Conservation (phyloP, 345 rosid genomes). For the Murraya paniculata region DNA sequence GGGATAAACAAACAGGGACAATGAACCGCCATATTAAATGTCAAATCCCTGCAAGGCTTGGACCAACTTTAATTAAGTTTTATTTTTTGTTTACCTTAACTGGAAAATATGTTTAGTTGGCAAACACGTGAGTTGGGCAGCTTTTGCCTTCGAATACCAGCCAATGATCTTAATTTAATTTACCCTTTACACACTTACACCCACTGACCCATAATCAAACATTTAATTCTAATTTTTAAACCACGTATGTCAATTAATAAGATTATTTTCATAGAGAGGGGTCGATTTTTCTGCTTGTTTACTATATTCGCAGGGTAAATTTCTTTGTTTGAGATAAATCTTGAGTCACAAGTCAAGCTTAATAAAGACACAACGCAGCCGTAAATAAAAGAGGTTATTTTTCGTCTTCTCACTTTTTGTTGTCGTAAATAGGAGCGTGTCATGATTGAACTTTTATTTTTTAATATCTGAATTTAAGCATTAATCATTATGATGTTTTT, state of each 20-base stretch:
- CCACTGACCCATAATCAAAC: not conserved
- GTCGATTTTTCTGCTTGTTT: too few relatives aligned
- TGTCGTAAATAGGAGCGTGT: too few relatives aligned
- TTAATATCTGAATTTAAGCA: too few relatives aligned
- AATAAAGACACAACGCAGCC: too few relatives aligned
- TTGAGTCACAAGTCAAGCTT: too few relatives aligned
- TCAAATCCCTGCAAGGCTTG: not conserved
- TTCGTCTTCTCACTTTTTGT: too few relatives aligned
- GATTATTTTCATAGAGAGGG: not conserved
- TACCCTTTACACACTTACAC: not conserved
- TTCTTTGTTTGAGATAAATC: too few relatives aligned
- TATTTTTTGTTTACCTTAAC: not conserved
- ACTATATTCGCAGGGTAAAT: too few relatives aligned
- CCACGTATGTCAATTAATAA: not conserved
- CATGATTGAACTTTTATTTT: too few relatives aligned
- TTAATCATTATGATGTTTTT: too few relatives aligned
- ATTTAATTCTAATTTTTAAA: not conserved
- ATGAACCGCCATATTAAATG: not conserved
- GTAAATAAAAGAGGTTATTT: too few relatives aligned
- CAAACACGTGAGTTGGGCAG: constrained; percentile 47
- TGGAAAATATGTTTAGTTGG: constrained; percentile 32
- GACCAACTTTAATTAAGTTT: not conserved
- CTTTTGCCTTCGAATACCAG: constrained; percentile 27
- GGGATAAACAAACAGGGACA: not conserved
- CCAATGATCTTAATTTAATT: not conserved